Evolutionary conservation across 2,329 filamentous ascomycete species (phyloP), one percentile per base, ranked within the genome.

Genomic region (Paecilomyces sp.): DNA sequence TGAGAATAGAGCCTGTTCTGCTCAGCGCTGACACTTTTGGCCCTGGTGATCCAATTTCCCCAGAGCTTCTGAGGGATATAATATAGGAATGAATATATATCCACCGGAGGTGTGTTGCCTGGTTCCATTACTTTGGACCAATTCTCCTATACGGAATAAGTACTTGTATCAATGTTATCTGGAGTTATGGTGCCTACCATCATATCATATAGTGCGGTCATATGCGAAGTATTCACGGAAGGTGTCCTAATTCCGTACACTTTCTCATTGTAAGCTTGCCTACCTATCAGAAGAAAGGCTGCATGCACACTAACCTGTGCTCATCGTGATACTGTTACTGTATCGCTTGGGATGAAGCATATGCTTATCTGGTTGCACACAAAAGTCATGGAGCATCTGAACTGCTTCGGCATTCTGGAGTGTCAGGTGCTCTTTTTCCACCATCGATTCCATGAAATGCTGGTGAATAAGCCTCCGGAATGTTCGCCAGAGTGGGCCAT

Each of bases 41-140:
- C 72, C 3, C 77, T 71, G 13, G 66, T 66, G 5, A 68, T 66
- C 70, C 76, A 81, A 58, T 77, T 76, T 1, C 72, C 70, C 54
- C 78, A 74, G 1, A 79, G 47, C 0, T 57, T 57, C 58, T 81
- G 69, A 0, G 80, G 80, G 9, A 82, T 62, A 3, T 64, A 72
- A 47, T 79, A 74, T 9, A 82, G 65, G 28, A 76, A 69, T 0
- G 80, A 77, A 57, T 78, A 80, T 41, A 78, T 71, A 57, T 83
- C 80, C 0, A 82, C 76, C 0, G 80, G 80, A 0, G 80, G 80
- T 0, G 78, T 82, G 12, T 75, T 76, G 1, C 80, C 80, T 0
- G 75, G 71, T 63, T 82, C 80, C 68, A 80, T 74, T 0, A 81
- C 70, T 50, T 73, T 68, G 3, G 75, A 74, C 75, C 74, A 80